Conservation (phyloP, 1,139 yeast genomes). For the Candida sojae region DNA sequence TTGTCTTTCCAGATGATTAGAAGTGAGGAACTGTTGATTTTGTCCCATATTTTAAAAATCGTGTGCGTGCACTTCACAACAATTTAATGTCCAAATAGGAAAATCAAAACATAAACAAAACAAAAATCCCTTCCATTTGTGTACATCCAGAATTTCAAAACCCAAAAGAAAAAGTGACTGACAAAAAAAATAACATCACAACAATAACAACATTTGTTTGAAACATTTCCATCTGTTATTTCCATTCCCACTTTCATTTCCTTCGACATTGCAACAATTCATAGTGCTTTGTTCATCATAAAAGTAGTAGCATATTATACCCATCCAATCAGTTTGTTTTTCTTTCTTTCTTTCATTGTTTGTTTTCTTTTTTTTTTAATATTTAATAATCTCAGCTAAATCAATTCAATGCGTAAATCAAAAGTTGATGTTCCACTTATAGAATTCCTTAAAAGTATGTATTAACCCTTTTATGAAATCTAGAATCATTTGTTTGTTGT, state of each 20-base stretch:
- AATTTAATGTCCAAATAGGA: not conserved
- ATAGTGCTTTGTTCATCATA: too few species aligned
- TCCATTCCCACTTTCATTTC: too few species aligned
- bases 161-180: not conserved
- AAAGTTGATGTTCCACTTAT: slow-evolving; percentile 33
- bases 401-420: slow-evolving; percentile 12
- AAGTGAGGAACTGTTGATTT: too few species aligned
- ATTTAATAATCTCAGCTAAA: not conserved
- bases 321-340: not conserved
- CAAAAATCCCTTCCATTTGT: not conserved
- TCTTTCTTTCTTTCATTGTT: not conserved
- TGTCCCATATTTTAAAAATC: too few species aligned
- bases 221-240: not conserved
- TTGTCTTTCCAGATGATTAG: too few species aligned
- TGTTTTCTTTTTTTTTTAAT: not conserved
- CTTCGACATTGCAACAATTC: too few species aligned
- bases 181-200: not conserved
- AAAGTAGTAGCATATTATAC: too few species aligned
- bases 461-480: not conserved
- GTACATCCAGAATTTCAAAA: not conserved
- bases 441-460: slow-evolving; percentile 49
- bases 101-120: not conserved
- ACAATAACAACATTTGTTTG: not conserved
- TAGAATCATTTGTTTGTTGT: not conserved
- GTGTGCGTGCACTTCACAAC: too few species aligned